A percentile compares a stretch with the other conserved stretches of the same genome.
Evolutionary conservation across 2,329 filamentous ascomycete species (phyloP).

Genomic region (Xylaria sp.): DNA sequence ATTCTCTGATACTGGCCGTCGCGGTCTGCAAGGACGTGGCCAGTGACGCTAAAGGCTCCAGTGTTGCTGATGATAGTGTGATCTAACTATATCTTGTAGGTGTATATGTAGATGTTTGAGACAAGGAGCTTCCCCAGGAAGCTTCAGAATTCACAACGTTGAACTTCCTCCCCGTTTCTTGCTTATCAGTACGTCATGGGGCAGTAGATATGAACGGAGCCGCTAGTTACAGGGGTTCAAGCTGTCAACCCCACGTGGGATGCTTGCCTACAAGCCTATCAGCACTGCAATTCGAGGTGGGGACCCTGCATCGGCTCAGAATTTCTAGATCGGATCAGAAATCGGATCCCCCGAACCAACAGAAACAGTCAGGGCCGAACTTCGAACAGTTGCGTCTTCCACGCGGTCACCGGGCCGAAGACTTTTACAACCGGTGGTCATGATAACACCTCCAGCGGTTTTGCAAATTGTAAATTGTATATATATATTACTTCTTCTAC

Average conservation of each 20-base stretch:
- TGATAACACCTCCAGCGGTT: conserved; percentile 14
- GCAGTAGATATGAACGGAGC: background rate
- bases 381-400: too few species aligned
- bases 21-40: background rate
- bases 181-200: conserved; percentile 38
- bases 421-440: conserved; percentile 25
- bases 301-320: conserved; percentile 10
- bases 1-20: conserved; percentile 42
- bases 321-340: conserved; percentile 3
- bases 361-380: background rate
- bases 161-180: conserved; percentile 1
- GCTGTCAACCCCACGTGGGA: background rate
- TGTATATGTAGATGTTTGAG: background rate
- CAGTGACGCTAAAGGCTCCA: background rate
- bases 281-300: conserved; percentile 1
- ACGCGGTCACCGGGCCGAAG: background rate
- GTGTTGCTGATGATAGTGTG: background rate
- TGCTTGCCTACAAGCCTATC: conserved; percentile 14
- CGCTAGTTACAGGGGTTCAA: background rate
- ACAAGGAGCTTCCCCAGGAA: background rate
- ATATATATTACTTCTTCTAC: too few species aligned
- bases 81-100: background rate
- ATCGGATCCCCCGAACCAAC: background rate
- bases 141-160: background rate
- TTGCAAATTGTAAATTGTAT: background rate